These are phyloP conservation scores for Tricholoma matsutake DNA, from an alignment of 768 basidiomycete genomes.

Conservation along the genomic window DNA sequence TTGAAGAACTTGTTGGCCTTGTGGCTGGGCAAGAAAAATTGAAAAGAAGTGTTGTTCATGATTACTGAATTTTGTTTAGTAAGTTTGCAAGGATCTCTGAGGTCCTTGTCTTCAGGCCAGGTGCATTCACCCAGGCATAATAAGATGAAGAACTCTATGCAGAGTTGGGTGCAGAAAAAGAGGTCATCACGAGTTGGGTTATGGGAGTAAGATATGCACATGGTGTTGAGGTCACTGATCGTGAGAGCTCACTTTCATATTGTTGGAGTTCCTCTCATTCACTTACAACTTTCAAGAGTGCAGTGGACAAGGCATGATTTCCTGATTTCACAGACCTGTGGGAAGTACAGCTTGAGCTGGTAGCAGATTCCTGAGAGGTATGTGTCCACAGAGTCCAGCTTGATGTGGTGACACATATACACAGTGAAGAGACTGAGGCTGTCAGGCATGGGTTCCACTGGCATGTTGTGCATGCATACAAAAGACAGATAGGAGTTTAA, in stretches of 20 bases:
- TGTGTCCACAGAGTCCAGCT: too few species aligned
- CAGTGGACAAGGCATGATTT: too few species aligned
- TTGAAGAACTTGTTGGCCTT: not conserved
- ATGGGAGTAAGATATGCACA: not conserved
- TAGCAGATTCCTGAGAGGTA: too few species aligned
- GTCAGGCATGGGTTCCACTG: too few species aligned
- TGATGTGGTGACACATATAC: too few species aligned
- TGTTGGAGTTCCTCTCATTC: not conserved
- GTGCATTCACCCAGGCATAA: not conserved
- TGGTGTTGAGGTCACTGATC: not conserved
- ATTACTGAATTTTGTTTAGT: not conserved
- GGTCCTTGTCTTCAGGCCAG: not conserved
- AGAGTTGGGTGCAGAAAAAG: constrained; percentile 1
- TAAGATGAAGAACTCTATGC: constrained; percentile 3
- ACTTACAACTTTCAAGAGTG: too few species aligned
- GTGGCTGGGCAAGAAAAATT: not conserved
- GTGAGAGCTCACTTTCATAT: not conserved
- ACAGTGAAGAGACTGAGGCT: too few species aligned
- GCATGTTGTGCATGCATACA: too few species aligned
- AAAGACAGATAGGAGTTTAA: too few species aligned
- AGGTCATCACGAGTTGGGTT: not conserved
- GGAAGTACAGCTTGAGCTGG: too few species aligned
- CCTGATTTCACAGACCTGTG: too few species aligned
- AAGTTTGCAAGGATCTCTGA: not conserved
- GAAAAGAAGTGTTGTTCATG: not conserved